phyloP scores from a whole-genome alignment of 352 stramenopile species.

The Globisporangium irregulare region DNA sequence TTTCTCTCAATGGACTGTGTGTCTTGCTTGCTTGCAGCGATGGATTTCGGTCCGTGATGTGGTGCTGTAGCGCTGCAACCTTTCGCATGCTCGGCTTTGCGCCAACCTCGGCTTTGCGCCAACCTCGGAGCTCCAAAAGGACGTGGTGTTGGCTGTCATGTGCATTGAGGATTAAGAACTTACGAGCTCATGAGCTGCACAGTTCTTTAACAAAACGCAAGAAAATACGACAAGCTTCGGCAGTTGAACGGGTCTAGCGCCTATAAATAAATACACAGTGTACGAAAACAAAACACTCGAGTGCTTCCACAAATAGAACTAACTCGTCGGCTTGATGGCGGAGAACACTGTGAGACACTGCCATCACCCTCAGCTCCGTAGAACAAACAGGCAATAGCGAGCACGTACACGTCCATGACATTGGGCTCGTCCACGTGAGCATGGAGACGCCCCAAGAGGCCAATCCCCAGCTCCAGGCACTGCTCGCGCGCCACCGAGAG shows the following conservation, averaged over 20 bases:
- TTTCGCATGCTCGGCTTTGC: no score
- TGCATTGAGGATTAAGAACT: not conserved
- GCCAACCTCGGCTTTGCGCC: no score
- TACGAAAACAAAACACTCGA: not conserved
- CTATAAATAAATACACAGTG: not conserved
- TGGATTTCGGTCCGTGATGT: no score
- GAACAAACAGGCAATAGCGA: not conserved
- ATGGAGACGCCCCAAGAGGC: not conserved
- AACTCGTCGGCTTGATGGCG: not conserved
- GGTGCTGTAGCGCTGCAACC: no score
- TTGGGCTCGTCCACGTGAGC: not conserved
- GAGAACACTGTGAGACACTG: not conserved
- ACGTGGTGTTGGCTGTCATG: not conserved
- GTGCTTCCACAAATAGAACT: not conserved
- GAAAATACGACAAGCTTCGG: not conserved
- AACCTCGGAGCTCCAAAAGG: no score
- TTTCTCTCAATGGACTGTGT: not conserved
- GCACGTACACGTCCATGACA: not conserved
- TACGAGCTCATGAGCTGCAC: not conserved
- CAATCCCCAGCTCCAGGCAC: not conserved
- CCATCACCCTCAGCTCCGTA: not conserved
- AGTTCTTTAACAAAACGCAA: not conserved
- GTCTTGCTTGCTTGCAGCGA: no score
- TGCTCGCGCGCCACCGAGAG: conserved; percentile 4
- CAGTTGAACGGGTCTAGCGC: no score